phyloP scores from a whole-genome alignment of 306 rosid genomes.

The Quercus rubra region DNA sequence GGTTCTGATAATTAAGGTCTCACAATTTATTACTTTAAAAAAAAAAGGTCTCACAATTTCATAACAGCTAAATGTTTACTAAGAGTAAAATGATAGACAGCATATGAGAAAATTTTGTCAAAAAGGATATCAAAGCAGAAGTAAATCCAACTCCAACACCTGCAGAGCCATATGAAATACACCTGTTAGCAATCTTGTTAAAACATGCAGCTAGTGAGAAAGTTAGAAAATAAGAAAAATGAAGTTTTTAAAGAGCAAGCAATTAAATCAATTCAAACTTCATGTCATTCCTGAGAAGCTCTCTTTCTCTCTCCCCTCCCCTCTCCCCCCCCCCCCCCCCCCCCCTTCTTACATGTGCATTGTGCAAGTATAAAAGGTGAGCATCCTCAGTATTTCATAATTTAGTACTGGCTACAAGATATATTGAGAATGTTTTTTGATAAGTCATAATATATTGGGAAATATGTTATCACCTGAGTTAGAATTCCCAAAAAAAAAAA shows the following conservation, averaged over 20 bases:
- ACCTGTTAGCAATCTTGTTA: slow-evolving; percentile 22
- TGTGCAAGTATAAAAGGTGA: too few species aligned
- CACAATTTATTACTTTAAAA: slow-evolving; percentile 13
- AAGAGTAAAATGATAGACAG: slow-evolving; percentile 13
- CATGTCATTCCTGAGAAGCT: too few species aligned
- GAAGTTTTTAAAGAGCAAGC: background rate
- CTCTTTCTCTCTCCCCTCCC: too few species aligned
- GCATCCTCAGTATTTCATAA: too few species aligned
- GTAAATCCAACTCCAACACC: slow-evolving; percentile 98
- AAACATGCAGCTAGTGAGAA: background rate
- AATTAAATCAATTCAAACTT: background rate
- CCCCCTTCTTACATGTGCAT: too few species aligned
- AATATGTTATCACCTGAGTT: too few species aligned
- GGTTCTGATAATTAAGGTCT: slow-evolving; percentile 78
- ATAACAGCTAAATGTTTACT: slow-evolving; percentile 1
- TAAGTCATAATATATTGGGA: too few species aligned
- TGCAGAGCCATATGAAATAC: slow-evolving; percentile 42
- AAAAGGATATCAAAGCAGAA: slow-evolving; percentile 98
- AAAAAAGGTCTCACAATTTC: slow-evolving; percentile 50
- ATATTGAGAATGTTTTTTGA: too few species aligned
- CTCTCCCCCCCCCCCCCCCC: too few species aligned
- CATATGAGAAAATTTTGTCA: slow-evolving; percentile 16
- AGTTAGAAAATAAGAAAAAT: background rate
- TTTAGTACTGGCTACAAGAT: too few species aligned
- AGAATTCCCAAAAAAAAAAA: too few species aligned